Base-by-base conservation (phyloP, 2,329 filamentous ascomycete species). In the Penicillium thymicola region DNA sequence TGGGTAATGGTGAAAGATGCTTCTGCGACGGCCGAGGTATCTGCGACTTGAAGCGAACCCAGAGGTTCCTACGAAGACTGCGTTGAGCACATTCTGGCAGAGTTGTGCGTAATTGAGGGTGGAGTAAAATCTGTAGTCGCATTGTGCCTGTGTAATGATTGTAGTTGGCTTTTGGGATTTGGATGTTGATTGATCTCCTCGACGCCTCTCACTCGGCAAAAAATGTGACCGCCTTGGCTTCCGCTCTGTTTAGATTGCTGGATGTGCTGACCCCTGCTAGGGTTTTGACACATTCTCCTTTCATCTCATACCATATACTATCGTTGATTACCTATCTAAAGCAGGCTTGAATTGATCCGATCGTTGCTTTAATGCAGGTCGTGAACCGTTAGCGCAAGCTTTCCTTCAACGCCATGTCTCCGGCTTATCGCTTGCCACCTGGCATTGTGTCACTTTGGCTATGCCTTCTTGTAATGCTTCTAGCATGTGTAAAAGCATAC, bases 401-500 rank as follows among this genome's bases (percentile, higher is more conserved):
- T 37, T 47, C 13, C 13, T 53, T 23, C 6, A 28, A 47, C 65
- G 60, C 58, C 42, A 73, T 73, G 70, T 59, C 46, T 56, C 57
- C 57, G 58, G 60, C 64, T 59, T 59, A 66, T 50, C 49, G 58
- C 59, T 79, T 62, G 60, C 58, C 66, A 54, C 45, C 60, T 41
- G 62, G 61, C 46, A 55, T 73, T 28, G 60, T 72, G 21, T 58
- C 62, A 34, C 55, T 70, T 51, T 65, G 65, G 46, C 57, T 73
- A 23, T 57, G 59, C 14, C 43, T 70, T 8, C 53, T 68, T 5
- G 55, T 67, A 14, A 11, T 36, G 30, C 54, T 72, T 8, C 37
- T 70, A 14, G 47, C 62, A 27, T 61, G 65, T 7, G 67, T 62
- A 41, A 36, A 66, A 38, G 81, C 82, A 54, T 88, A 87, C 73